phyloP scores from a whole-genome alignment of 2,329 filamentous ascomycete species.

The Aspergillus fumigatiaffinis region DNA sequence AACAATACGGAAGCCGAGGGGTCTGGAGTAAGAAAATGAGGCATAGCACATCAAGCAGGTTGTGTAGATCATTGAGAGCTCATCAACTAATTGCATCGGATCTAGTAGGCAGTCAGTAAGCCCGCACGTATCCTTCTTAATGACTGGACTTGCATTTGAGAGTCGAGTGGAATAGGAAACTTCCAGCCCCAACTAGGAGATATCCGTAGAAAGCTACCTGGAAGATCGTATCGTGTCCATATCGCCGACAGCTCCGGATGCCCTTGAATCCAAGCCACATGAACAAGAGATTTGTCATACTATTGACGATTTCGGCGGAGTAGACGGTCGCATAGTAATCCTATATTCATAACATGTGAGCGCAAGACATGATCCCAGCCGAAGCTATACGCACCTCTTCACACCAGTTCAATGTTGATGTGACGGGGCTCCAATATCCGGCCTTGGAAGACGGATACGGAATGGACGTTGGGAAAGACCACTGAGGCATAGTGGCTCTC shows the following conservation, averaged over 20 bases:
- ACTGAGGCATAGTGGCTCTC: constrained; percentile 23
- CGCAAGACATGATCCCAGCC: neutral
- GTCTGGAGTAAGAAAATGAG: constrained; percentile 67
- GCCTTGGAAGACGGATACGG: constrained; percentile 46
- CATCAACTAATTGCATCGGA: constrained; percentile 68
- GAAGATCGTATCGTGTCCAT: constrained; percentile 74
- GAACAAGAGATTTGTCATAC: constrained; percentile 78
- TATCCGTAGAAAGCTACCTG: constrained; percentile 62
- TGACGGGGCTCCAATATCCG: constrained; percentile 67
- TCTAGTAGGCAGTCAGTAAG: constrained; percentile 42
- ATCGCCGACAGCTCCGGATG: constrained; percentile 65
- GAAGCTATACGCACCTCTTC: constrained; percentile 58
- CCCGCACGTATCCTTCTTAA: neutral
- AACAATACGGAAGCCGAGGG: constrained; percentile 47
- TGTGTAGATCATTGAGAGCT: constrained; percentile 69
- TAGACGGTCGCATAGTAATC: constrained; percentile 74
- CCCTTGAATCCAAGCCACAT: constrained; percentile 73
- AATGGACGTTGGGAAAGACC: constrained; percentile 29
- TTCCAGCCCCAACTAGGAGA: constrained; percentile 57
- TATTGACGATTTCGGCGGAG: constrained; percentile 74
- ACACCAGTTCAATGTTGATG: constrained; percentile 73
- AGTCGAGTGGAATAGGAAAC: constrained; percentile 61
- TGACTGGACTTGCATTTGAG: constrained; percentile 52
- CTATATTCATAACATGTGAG: constrained; percentile 36
- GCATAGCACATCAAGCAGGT: constrained; percentile 68